Conservation (phyloP, 2,329 filamentous ascomycete species). For the Botrytis paeoniae region DNA sequence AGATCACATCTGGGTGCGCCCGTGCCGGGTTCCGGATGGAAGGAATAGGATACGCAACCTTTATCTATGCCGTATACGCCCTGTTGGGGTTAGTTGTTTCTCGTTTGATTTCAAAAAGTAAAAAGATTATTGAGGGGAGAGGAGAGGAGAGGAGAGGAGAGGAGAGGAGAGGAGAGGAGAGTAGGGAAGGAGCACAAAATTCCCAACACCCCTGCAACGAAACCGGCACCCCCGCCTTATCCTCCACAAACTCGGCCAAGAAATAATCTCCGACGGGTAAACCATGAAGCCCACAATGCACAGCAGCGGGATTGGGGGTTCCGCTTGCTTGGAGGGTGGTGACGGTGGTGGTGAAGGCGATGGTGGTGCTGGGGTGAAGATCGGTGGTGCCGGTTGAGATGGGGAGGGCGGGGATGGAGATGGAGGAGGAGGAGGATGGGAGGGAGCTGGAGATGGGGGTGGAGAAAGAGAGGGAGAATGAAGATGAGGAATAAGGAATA, state of each 20-base stretch:
- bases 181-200: too few relatives aligned
- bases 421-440: not conserved
- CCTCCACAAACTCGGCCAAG: constrained; percentile 41
- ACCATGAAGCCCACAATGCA: constrained; percentile 44
- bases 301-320: constrained; percentile 32
- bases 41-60: constrained; percentile 29
- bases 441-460: not conserved
- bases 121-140: too few relatives aligned
- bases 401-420: constrained; percentile 35
- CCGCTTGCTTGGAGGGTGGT: constrained; percentile 36
- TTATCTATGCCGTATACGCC: constrained; percentile 20
- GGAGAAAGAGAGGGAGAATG: constrained; percentile 27
- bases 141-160: too few relatives aligned
- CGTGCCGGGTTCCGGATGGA: constrained; percentile 26
- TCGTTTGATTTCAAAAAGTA: too few relatives aligned
- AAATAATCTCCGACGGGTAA: constrained; percentile 40
- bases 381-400: constrained; percentile 34
- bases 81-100: not conserved
- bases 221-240: constrained; percentile 38
- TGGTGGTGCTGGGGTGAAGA: constrained; percentile 25
- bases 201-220: constrained; percentile 44
- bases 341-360: constrained; percentile 37
- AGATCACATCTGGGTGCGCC: constrained; percentile 30
- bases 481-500: not conserved
- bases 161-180: too few relatives aligned